phyloP scores from a whole-genome alignment of 495 filamentous ascomycete genomes.

The Aspergillus sparsus region DNA sequence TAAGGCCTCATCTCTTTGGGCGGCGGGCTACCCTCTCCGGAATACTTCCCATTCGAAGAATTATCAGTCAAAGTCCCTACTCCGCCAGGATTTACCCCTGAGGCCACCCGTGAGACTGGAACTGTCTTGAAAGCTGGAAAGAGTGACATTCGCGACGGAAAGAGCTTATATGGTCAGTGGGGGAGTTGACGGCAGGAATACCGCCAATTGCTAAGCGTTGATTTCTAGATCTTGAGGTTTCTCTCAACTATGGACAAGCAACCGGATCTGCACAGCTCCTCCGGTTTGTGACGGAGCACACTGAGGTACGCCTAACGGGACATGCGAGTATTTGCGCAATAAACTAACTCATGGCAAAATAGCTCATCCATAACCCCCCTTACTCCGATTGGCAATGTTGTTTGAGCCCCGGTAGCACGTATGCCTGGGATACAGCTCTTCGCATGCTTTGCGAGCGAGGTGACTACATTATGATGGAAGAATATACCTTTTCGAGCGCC shows the following conservation, averaged over 20 bases:
- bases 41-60: conserved; percentile 84
- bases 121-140: conserved; percentile 68
- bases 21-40: conserved; percentile 83
- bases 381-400: conserved; percentile 84
- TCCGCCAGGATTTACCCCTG: conserved; percentile 67
- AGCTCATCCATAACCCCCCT: conserved; percentile 46
- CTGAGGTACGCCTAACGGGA: conserved; percentile 54
- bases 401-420: conserved; percentile 76
- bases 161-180: conserved; percentile 57
- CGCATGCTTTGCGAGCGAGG: conserved; percentile 74
- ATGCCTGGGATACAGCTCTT: conserved; percentile 71
- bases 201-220: conserved; percentile 1
- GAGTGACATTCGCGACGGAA: conserved; percentile 70
- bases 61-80: conserved; percentile 67
- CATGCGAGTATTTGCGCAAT: neutral
- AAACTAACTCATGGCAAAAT: conserved; percentile 7
- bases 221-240: conserved; percentile 68
- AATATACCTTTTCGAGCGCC: conserved; percentile 82
- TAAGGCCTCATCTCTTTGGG: conserved; percentile 78
- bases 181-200: neutral
- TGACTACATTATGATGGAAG: conserved; percentile 77
- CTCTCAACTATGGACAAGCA: conserved; percentile 88
- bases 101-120: conserved; percentile 56
- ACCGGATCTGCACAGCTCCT: conserved; percentile 83
- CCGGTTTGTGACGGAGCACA: conserved; percentile 90